Conservation (phyloP, 2,329 filamentous ascomycete species). For the Penicillium sp. region DNA sequence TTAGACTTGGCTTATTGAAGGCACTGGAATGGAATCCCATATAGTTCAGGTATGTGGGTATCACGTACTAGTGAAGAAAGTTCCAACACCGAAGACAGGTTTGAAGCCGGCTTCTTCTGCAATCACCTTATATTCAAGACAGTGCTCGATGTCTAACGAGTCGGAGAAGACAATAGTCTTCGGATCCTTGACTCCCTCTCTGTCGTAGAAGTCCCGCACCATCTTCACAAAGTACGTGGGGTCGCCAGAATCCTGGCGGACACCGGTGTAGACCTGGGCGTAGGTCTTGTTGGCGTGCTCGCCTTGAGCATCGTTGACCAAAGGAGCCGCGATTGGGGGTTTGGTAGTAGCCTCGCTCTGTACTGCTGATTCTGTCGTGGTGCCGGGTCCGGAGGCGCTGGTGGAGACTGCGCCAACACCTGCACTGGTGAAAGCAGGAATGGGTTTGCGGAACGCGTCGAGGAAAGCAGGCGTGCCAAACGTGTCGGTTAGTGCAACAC, state of each 20-base stretch:
- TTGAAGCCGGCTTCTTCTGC: slow-evolving; percentile 73
- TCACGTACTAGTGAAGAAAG: slow-evolving; percentile 74
- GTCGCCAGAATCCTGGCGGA: slow-evolving; percentile 85
- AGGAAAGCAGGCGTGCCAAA: slow-evolving; percentile 89
- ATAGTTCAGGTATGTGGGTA: too few relatives aligned
- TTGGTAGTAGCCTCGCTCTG: too few relatives aligned
- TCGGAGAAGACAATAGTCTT: slow-evolving; percentile 95
- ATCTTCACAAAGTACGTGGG: slow-evolving; percentile 68
- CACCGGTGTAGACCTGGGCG: slow-evolving; percentile 71
- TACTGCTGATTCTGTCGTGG: too few relatives aligned
- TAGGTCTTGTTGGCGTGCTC: too few relatives aligned
- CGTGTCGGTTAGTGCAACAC: slow-evolving; percentile 88
- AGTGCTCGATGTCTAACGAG: slow-evolving; percentile 81
- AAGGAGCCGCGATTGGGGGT: too few relatives aligned
- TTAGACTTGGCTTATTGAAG: too few relatives aligned
- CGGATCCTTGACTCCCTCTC: slow-evolving; percentile 62
- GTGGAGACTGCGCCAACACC: too few relatives aligned
- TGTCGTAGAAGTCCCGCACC: slow-evolving; percentile 73
- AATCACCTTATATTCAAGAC: slow-evolving; percentile 77
- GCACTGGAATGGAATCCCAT: too few relatives aligned
- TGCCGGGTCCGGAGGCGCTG: too few relatives aligned
- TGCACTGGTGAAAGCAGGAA: too few relatives aligned
- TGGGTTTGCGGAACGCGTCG: slow-evolving; percentile 65
- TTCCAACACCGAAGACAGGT: slow-evolving; percentile 87
- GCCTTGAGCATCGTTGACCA: too few relatives aligned